These are phyloP conservation scores for Glebionis coronaria DNA, from an alignment of 129 eudicot species.

Conservation along the genomic window DNA sequence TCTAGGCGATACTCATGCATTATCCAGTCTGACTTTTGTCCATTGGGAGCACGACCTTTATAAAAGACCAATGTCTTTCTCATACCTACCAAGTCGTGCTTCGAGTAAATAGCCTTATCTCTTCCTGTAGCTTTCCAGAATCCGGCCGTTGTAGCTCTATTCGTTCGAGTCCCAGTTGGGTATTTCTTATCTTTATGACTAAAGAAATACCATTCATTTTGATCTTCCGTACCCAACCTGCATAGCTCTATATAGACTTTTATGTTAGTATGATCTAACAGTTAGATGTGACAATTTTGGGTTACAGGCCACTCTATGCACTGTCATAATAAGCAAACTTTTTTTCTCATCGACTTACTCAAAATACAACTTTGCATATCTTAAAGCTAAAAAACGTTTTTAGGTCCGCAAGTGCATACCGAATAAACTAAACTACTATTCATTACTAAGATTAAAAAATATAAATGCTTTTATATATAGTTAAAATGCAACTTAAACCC, in stretches of 20 bases:
- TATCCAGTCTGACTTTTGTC: slow-evolving; percentile 91
- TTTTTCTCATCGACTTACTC: too few species aligned
- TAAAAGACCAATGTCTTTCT: slow-evolving; percentile 89
- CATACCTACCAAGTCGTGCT: slow-evolving; percentile 87
- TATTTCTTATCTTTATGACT: slow-evolving; percentile 95
- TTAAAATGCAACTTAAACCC: background rate
- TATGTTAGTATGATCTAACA: background rate
- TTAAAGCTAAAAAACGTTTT: too few species aligned
- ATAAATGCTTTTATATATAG: background rate
- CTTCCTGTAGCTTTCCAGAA: slow-evolving; percentile 98
- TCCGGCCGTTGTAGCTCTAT: slow-evolving; percentile 93
- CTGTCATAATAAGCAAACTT: background rate
- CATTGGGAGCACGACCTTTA: slow-evolving; percentile 92
- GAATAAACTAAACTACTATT: too few species aligned
- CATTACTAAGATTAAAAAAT: too few species aligned
- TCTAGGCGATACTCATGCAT: slow-evolving; percentile 97
- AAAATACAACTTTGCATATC: too few species aligned
- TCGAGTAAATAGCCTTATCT: slow-evolving; percentile 82
- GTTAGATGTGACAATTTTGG: background rate
- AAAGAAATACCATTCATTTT: slow-evolving; percentile 86
- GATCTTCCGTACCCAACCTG: slow-evolving; percentile 81
- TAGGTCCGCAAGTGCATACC: too few species aligned
- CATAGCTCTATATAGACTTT: slow-evolving; percentile 56
- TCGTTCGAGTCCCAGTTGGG: slow-evolving; percentile 90
- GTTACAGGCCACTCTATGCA: background rate